A percentile compares a stretch with the other conserved stretches of the same genome.
These are phyloP conservation scores for Neonectria magnoliae DNA, from an alignment of 2,329 filamentous ascomycete species.

Conservation along the genomic window DNA sequence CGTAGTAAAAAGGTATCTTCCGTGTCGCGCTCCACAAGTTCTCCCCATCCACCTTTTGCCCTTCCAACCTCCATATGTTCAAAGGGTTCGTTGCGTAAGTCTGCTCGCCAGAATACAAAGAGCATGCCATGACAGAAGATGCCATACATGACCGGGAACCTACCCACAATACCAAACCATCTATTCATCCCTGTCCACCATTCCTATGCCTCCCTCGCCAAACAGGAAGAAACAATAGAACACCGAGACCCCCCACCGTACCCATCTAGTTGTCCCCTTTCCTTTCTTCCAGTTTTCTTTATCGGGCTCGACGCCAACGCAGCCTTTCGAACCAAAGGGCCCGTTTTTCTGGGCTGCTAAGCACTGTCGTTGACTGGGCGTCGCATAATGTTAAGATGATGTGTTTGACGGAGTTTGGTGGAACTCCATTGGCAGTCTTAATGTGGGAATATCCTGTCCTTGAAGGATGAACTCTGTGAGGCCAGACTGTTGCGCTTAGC, in stretches of 20 bases:
- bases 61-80: not conserved
- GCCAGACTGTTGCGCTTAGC: slow-evolving; percentile 37
- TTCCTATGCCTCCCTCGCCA: not conserved
- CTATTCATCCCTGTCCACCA: slow-evolving; percentile 4
- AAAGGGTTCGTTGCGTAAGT: not conserved
- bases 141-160: slow-evolving; percentile 5
- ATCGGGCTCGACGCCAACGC: not conserved
- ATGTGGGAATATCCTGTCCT: slow-evolving; percentile 39
- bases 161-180: slow-evolving; percentile 1
- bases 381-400: not conserved
- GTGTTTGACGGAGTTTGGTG: not conserved
- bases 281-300: not conserved
- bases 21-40: not conserved
- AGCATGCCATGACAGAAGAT: not conserved
- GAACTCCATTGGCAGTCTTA: slow-evolving; percentile 6
- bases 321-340: not conserved
- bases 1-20: slow-evolving; percentile 6
- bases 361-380: not conserved
- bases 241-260: slow-evolving; percentile 1
- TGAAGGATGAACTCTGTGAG: slow-evolving; percentile 40
- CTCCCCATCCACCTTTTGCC: not conserved
- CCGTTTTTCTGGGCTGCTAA: no score
- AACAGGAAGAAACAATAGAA: not conserved
- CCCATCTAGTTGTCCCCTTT: not conserved
- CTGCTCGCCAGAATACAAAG: slow-evolving; percentile 3